Evolutionary conservation across 306 rosid genomes (phyloP), one percentile per base, ranked within the genome.

Genomic region (Styphnolobium japonicum): DNA sequence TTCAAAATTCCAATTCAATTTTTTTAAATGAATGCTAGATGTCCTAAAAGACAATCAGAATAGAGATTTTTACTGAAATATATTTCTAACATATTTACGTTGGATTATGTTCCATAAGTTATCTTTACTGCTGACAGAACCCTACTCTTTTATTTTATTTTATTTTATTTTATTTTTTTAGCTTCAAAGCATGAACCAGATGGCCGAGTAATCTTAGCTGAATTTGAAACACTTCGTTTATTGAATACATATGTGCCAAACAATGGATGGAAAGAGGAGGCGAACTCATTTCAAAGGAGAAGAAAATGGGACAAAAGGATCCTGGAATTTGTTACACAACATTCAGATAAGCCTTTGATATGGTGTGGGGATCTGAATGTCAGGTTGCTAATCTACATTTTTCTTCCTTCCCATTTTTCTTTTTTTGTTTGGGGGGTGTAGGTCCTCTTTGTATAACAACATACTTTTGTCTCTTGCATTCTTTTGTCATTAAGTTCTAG

Each of bases 341-440:
- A 83, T 80, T 91, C 92, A 40, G 98, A 95, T 86, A 92, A 92
- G 87, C 97, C 98, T 88, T 90, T 91, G 60, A 85, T 95, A 85
- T 95, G 98, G 98, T 95, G 98, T 63, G 98, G 98, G 70, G 98
- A 95, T 90, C 96, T 95, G 60, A 95, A 95, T 85, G 98, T 95
- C 77, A 95, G 98, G 98, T 88, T 71, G 69, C 73, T 75, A 36
- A 60, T 78, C 87, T 74, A 27, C 45, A 27, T 37, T 72, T 69
- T 74, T 53, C 39, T 25, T 34, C 57, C 3, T 51, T 67, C 22
- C 25, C 3, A 14, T 21, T 55, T 53, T 52, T 40, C 22, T 48
- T n/a, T n/a, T 62, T 68, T 71, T 51, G 37, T 62, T 76, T 36
- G 53, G 39, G 78, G 12, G 43, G 56, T 48, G 10, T 69, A 15